These are phyloP conservation scores for Alternaria sp. DNA, from an alignment of 2,329 filamentous ascomycete species.

Conservation along the genomic window DNA sequence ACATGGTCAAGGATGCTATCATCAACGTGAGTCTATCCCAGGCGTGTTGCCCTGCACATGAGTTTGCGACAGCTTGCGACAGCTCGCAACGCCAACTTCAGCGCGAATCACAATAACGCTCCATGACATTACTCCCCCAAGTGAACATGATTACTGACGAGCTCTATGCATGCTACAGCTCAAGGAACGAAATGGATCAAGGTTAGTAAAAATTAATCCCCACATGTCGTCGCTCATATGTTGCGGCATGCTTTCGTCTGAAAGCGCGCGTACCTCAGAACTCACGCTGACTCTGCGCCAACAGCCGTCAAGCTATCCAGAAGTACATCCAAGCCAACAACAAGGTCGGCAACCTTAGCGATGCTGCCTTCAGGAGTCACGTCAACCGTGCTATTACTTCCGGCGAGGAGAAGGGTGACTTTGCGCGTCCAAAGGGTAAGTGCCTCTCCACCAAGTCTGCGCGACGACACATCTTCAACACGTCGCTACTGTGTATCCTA, in stretches of 20 bases:
- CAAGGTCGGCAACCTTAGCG: conserved; percentile 62
- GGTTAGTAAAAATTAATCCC: conserved; percentile 58
- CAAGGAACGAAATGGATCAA: conserved; percentile 73
- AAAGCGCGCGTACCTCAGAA: conserved; percentile 24
- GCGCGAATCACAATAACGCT: conserved; percentile 36
- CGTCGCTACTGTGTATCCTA: neutral
- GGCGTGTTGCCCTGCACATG: conserved; percentile 53
- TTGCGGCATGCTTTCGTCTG: conserved; percentile 33
- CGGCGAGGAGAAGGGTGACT: conserved; percentile 85
- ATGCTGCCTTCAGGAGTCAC: conserved; percentile 69
- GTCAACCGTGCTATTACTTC: conserved; percentile 85
- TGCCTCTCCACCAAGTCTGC: conserved; percentile 21
- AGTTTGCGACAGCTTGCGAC: conserved; percentile 20
- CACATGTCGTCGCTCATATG: conserved; percentile 27
- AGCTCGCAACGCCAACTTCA: conserved; percentile 43
- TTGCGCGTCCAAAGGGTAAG: conserved; percentile 89
- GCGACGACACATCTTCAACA: neutral
- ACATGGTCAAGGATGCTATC: conserved; percentile 77
- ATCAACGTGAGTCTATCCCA: conserved; percentile 68
- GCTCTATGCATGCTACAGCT: conserved; percentile 59
- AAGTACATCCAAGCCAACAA: conserved; percentile 78
- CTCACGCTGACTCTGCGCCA: conserved; percentile 42
- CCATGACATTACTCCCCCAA: conserved; percentile 10
- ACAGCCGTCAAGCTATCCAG: conserved; percentile 74
- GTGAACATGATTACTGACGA: conserved; percentile 54